These are phyloP conservation scores for Kokia cookei DNA, from an alignment of 441 rosid genomes.

Conservation along the genomic window DNA sequence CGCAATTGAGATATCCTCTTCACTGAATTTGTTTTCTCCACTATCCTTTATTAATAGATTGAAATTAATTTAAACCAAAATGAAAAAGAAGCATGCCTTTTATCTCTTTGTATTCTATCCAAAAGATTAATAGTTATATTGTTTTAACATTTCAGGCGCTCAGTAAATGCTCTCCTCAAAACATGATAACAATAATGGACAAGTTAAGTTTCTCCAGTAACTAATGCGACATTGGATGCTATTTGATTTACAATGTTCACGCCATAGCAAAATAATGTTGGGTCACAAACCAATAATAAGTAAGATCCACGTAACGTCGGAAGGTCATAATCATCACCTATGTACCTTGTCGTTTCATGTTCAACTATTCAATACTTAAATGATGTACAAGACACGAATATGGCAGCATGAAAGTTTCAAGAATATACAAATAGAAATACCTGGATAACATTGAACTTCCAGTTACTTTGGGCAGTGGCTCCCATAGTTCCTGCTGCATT, in stretches of 20 bases:
- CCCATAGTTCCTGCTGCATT: conserved; percentile 88
- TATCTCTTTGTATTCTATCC: too few relatives aligned
- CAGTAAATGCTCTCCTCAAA: too few relatives aligned
- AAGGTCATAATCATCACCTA: not conserved
- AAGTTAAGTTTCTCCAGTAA: not conserved
- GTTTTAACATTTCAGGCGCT: too few relatives aligned
- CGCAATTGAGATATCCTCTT: not conserved
- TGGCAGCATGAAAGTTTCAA: not conserved
- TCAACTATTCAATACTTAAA: not conserved
- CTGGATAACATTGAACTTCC: conserved; percentile 90
- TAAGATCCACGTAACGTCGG: not conserved
- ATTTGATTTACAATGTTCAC: too few relatives aligned
- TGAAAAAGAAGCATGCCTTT: too few relatives aligned
- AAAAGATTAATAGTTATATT: too few relatives aligned
- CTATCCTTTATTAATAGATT: too few relatives aligned
- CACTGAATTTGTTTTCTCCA: too few relatives aligned
- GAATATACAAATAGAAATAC: conserved; percentile 23
- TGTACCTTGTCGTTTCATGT: not conserved
- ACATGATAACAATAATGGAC: not conserved
- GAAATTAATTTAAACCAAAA: too few relatives aligned
- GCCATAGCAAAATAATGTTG: not conserved
- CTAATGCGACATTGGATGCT: too few relatives aligned
- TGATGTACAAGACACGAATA: not conserved
- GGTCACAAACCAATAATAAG: not conserved
- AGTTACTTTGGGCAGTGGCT: conserved; percentile 70